Percentiles rank a stretch among this genome's conserved stretches.
Conservation (phyloP, 257 asterid species). For the Nicotiana tomentosiformis region DNA sequence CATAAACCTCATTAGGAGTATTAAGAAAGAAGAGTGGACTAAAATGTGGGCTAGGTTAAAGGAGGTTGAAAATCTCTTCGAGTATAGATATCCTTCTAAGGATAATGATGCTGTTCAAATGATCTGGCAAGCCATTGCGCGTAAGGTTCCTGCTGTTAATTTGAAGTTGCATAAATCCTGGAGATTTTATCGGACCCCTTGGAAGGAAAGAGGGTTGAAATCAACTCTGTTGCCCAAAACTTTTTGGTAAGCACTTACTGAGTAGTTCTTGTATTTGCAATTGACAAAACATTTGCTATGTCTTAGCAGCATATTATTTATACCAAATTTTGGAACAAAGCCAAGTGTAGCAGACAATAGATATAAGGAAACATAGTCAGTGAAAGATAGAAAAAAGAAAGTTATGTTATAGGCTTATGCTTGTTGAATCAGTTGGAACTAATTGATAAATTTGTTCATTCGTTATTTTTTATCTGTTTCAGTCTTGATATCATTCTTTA, state of each 20-base stretch:
- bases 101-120: slow-evolving; percentile 62
- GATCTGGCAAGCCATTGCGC: slow-evolving; percentile 63
- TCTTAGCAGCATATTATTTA: not conserved
- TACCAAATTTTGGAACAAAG: not conserved
- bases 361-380: not conserved
- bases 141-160: slow-evolving; percentile 43
- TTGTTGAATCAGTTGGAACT: not conserved
- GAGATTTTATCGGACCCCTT: slow-evolving; percentile 23
- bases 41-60: slow-evolving; percentile 57
- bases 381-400: not conserved
- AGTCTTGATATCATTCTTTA: not conserved
- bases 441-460: not conserved
- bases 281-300: not conserved
- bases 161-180: slow-evolving; percentile 28
- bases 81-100: slow-evolving; percentile 48
- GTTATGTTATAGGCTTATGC: not conserved
- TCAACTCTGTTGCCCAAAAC: slow-evolving; percentile 38
- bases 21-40: slow-evolving; percentile 53
- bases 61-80: slow-evolving; percentile 41
- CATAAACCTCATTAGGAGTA: slow-evolving; percentile 36
- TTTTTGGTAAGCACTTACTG: slow-evolving; percentile 28
- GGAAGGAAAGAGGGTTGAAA: slow-evolving; percentile 21
- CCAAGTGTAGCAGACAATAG: not conserved
- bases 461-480: not conserved
- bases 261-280: not conserved